A percentile compares a stretch with the other conserved stretches of the same genome.
phyloP scores from a whole-genome alignment of 805 yeast species.

The Candida bentonensis region DNA sequence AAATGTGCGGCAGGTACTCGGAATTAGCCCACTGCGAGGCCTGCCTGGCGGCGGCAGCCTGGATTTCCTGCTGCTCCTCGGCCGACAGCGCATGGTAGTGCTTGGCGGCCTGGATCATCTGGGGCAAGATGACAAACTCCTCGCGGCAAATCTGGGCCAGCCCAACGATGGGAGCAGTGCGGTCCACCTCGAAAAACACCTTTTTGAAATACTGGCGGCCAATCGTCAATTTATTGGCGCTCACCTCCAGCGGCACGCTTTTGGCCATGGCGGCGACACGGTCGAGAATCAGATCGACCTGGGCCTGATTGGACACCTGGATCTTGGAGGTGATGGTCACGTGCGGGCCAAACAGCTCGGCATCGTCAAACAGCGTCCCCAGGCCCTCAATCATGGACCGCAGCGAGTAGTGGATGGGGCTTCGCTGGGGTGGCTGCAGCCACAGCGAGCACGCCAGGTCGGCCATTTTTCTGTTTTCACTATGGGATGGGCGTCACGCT shows the following conservation, averaged over 20 bases:
- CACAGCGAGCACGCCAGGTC: conserved; percentile 37
- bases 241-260: conserved; percentile 27
- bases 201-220: conserved; percentile 41
- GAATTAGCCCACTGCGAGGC: conserved; percentile 43
- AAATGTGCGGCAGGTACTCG: conserved; percentile 60
- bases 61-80: conserved; percentile 13
- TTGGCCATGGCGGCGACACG: conserved; percentile 44
- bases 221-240: conserved; percentile 29
- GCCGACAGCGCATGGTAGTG: conserved; percentile 17
- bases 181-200: conserved; percentile 33
- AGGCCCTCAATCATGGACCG: conserved; percentile 48
- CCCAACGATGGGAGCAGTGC: conserved; percentile 33
- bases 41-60: conserved; percentile 25
- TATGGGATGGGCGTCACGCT: too few relatives aligned
- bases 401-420: conserved; percentile 42
- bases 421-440: conserved; percentile 52
- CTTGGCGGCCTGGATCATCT: conserved; percentile 8
- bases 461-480: too few relatives aligned
- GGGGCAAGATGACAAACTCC: conserved; percentile 20
- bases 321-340: conserved; percentile 59
- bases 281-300: conserved; percentile 43
- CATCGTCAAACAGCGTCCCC: conserved; percentile 57
- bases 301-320: conserved; percentile 34
- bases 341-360: conserved; percentile 62
- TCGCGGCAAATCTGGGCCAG: conserved; percentile 31